These are phyloP conservation scores for Ustilago hordei DNA, from an alignment of 1,284 basidiomycete genomes.

Conservation along the genomic window DNA sequence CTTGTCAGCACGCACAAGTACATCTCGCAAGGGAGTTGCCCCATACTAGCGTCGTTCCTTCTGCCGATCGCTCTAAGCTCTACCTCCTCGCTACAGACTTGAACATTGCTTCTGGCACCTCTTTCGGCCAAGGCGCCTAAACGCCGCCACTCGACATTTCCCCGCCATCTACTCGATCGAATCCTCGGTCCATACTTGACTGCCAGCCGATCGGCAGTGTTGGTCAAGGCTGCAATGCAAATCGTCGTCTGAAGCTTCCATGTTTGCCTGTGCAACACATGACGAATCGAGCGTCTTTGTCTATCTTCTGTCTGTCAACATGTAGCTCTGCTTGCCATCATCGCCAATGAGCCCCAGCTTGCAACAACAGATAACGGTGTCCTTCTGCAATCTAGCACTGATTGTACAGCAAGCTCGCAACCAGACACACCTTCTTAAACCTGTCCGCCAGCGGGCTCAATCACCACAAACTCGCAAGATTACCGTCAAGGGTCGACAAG, in stretches of 20 bases:
- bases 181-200: conserved; percentile 18
- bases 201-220: neutral
- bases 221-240: neutral
- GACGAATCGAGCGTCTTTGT: no score
- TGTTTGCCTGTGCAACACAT: no score
- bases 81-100: conserved; percentile 29
- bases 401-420: no score
- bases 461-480: no score
- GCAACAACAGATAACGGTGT: no score
- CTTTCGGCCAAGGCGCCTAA: conserved; percentile 14
- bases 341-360: no score
- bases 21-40: conserved; percentile 10
- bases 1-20: conserved; percentile 5
- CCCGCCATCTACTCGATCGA: conserved; percentile 43
- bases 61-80: conserved; percentile 16
- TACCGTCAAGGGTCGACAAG: no score
- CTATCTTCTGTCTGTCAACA: no score
- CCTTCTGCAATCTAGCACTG: no score
- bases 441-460: no score
- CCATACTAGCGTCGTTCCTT: conserved; percentile 21
- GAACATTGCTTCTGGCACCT: conserved; percentile 21
- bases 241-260: neutral
- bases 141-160: conserved; percentile 52
- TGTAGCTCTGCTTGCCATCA: no score
- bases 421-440: no score